Evolutionary conservation across 352 stramenopile genomes (phyloP).

Genomic region (Phytophthora sp.): DNA sequence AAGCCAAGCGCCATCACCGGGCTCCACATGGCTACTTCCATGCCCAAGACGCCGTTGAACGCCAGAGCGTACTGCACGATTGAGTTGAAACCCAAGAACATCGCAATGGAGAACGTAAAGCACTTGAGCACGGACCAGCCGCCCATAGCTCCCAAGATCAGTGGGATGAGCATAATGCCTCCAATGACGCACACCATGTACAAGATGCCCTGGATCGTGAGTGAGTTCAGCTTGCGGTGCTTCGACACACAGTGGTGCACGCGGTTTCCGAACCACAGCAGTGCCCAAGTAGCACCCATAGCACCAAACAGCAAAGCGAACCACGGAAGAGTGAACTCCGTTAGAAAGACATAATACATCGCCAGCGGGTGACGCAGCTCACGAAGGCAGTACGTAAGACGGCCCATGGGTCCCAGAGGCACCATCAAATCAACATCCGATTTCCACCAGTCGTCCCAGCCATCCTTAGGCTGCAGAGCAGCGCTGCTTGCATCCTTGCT

Average conservation of each 20-base stretch:
- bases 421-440: conserved; percentile 75
- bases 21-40: conserved; percentile 71
- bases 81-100: conserved; percentile 73
- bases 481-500: conserved; percentile 40
- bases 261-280: conserved; percentile 64
- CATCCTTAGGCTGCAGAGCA: conserved; percentile 60
- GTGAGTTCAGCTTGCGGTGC: conserved; percentile 63
- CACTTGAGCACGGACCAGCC: conserved; percentile 71
- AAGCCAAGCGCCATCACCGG: conserved; percentile 80
- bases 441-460: conserved; percentile 79
- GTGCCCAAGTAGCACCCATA: conserved; percentile 53
- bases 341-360: conserved; percentile 87
- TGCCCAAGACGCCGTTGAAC: conserved; percentile 65
- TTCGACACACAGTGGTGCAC: conserved; percentile 56
- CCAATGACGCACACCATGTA: conserved; percentile 80
- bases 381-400: conserved; percentile 80
- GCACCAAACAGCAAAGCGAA: conserved; percentile 53
- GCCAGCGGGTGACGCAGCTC: conserved; percentile 78
- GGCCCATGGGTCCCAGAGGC: conserved; percentile 67
- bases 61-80: conserved; percentile 79
- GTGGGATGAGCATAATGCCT: conserved; percentile 53
- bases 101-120: conserved; percentile 68
- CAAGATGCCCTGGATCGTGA: conserved; percentile 64
- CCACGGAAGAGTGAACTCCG: conserved; percentile 59
- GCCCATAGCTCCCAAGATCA: conserved; percentile 59